Evolutionary conservation across 1,284 basidiomycete species (phyloP).

Genomic region (Ustilago crameri): DNA sequence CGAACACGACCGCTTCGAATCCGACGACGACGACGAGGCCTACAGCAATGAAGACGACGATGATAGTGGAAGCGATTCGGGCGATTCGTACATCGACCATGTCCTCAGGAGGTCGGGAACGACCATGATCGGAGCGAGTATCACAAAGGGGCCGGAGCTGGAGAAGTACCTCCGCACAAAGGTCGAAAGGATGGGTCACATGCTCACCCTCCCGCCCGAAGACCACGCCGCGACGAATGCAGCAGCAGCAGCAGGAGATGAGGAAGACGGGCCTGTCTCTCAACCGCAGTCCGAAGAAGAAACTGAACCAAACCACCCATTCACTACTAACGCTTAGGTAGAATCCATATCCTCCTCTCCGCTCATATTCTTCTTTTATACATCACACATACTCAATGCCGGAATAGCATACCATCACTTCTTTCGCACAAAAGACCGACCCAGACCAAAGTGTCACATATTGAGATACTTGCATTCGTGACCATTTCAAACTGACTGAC

Average conservation of each 20-base stretch:
- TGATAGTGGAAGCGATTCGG: slow-evolving; percentile 41
- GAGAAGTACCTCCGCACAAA: slow-evolving; percentile 97
- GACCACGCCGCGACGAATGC: background rate
- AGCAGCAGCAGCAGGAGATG: background rate
- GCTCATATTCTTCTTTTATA: too few relatives aligned
- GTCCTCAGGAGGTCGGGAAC: slow-evolving; percentile 75
- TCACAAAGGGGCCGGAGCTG: slow-evolving; percentile 84
- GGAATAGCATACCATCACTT: too few relatives aligned
- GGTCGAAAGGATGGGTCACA: slow-evolving; percentile 94
- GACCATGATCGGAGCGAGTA: slow-evolving; percentile 84
- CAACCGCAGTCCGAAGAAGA: slow-evolving; percentile 40
- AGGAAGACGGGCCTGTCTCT: slow-evolving; percentile 9
- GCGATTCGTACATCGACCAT: slow-evolving; percentile 61
- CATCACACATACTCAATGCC: too few relatives aligned
- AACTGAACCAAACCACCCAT: background rate
- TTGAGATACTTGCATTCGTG: too few relatives aligned
- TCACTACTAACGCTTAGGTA: too few relatives aligned
- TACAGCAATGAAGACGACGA: slow-evolving; percentile 31
- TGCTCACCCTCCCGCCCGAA: slow-evolving; percentile 75
- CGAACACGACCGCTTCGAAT: slow-evolving; percentile 10
- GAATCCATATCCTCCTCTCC: background rate
- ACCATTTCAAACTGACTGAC: too few relatives aligned
- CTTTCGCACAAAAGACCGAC: too few relatives aligned
- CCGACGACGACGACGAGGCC: slow-evolving; percentile 13
- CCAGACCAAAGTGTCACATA: too few relatives aligned